phyloP scores from a whole-genome alignment of 1,284 basidiomycete genomes.

The Malassezia cuniculi region DNA sequence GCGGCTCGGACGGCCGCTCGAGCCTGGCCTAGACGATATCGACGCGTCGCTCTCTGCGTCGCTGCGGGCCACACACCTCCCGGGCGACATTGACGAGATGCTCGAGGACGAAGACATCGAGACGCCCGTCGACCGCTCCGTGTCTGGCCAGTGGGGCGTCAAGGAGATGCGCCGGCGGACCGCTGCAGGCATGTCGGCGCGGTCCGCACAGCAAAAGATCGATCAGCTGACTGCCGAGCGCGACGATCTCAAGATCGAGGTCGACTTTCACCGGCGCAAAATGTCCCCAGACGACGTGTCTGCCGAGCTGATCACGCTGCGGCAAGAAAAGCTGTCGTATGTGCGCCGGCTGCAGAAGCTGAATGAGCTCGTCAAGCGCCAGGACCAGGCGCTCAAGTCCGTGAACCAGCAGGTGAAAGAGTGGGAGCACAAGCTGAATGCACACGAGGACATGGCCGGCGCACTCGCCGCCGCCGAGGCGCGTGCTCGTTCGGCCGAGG shows the following conservation, averaged over 20 bases:
- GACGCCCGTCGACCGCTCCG: background rate
- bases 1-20: no score
- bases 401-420: constrained; percentile 32
- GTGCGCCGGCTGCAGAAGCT: constrained; percentile 34
- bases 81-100: constrained; percentile 7
- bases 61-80: constrained; percentile 9
- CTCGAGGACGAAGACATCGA: constrained; percentile 8
- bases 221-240: constrained; percentile 37
- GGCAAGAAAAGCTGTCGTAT: constrained; percentile 34
- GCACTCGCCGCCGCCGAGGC: constrained; percentile 5
- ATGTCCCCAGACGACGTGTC: constrained; percentile 32
- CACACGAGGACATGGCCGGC: constrained; percentile 6
- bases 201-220: constrained; percentile 37
- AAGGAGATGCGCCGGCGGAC: constrained; percentile 29
- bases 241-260: constrained; percentile 42
- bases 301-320: constrained; percentile 32
- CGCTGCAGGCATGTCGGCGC: constrained; percentile 35
- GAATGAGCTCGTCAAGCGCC: constrained; percentile 33
- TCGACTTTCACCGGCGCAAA: constrained; percentile 38
- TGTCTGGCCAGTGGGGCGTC: constrained; percentile 30
- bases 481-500: constrained; percentile 1
- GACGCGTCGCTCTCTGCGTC: constrained; percentile 10
- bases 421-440: constrained; percentile 19
- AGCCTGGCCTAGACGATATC: no score
- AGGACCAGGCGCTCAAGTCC: constrained; percentile 37